Base-by-base conservation (phyloP, 2,329 filamentous ascomycete genomes). In the Neofusicoccum laricinum region DNA sequence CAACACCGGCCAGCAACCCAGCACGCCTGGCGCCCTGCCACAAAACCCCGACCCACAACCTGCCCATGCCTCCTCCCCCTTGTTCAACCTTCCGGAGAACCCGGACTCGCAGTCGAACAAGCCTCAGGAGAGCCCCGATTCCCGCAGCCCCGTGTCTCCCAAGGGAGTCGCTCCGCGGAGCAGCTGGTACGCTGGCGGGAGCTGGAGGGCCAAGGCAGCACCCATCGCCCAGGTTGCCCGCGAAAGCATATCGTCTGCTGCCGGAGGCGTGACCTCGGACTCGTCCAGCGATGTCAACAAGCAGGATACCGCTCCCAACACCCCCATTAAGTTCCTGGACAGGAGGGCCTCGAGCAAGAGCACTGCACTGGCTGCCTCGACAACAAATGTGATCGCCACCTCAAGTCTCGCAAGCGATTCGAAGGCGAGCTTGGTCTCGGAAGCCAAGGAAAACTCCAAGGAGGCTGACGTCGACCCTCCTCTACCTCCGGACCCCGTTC, bases 291-390 rank as follows among this genome's bases (percentile, higher is more conserved):
- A 76, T 41, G 73, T 50, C 71, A 17, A 69, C 68, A 11, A 74
- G 58, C 34, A 72, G 59, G 69, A 71, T 41, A 57, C 68, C 4
- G 69, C 64, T 32, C 69, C 69, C 55, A 69, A 72, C 61, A 74
- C 74, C 10, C 74, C 75, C 1, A 70, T 71, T 50, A 73, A 72
- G 66, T 73, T 78, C 53, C 68, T 82, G 59, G 72, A 73, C 61
- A 79, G 80, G 69, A 76, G 77, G 64, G 77, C 76, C 59, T 79
- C 77, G 64, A 77, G 80, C 67, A 83, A 83, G 72, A 79, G 79
- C 64, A 72, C 77, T 25, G 76, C 77, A 4, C 68, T 82, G 46
- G 73, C 77, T 2, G 79, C 81, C 0, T 77, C 81, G 30, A 78
- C 79, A 14, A 81, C 81, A 5, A 78, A 77, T 65, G 71, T 82